Percentiles rank a stretch among this genome's conserved stretches.
phyloP scores from a whole-genome alignment of 2,329 filamentous ascomycete genomes.

The Blumeria graminis region DNA sequence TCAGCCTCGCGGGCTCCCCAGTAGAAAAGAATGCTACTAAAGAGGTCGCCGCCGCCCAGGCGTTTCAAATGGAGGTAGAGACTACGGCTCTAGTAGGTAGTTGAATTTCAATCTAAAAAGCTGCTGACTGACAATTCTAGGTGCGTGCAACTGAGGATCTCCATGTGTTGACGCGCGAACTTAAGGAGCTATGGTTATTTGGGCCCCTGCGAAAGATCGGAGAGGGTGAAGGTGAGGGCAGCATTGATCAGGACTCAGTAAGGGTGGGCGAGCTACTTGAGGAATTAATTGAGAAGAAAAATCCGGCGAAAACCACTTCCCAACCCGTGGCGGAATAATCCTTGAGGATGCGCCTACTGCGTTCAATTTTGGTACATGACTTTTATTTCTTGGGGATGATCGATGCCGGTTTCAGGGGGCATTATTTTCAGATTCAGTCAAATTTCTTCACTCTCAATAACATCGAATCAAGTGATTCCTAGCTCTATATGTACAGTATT shows the following conservation, averaged over 20 bases:
- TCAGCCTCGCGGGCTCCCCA: conserved; percentile 12
- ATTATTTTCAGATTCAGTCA: too few species aligned
- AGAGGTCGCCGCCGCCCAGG: conserved; percentile 13
- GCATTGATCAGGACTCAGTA: conserved; percentile 18
- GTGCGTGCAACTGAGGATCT: conserved; percentile 19
- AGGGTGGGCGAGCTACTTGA: conserved; percentile 12
- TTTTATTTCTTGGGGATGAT: too few species aligned
- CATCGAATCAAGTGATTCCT: too few species aligned
- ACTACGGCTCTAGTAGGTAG: conserved; percentile 12
- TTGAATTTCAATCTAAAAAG: not conserved
- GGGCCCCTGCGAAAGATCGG: conserved; percentile 22
- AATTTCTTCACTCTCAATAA: too few species aligned
- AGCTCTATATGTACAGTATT: too few species aligned
- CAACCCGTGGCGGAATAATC: not conserved
- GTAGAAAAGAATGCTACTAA: conserved; percentile 12
- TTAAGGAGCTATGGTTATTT: conserved; percentile 26
- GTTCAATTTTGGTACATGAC: too few species aligned
- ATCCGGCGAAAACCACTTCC: not conserved
- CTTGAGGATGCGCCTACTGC: not conserved
- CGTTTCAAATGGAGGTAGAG: conserved; percentile 15
- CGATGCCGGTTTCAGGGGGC: not conserved
- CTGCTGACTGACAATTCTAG: conserved; percentile 5
- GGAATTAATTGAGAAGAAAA: not conserved
- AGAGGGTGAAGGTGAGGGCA: conserved; percentile 18
- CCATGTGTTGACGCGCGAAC: conserved; percentile 21